phyloP scores from a whole-genome alignment of 148 eudicot species.

The Amaranthus cruentus region DNA sequence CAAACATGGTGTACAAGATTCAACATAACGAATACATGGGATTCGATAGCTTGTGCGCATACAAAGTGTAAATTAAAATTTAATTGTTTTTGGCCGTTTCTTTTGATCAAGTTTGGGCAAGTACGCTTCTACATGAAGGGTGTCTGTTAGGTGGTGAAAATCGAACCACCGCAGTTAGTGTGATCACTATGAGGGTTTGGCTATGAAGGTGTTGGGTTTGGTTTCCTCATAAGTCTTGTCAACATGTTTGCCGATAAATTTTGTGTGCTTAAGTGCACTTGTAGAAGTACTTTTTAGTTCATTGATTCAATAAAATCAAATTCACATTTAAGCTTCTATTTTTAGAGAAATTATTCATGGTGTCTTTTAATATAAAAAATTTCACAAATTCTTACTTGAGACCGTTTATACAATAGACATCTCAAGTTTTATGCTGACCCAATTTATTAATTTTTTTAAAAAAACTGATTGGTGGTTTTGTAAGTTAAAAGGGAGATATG shows the following conservation, averaged over 20 bases:
- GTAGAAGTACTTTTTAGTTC: neutral
- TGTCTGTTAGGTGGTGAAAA: neutral
- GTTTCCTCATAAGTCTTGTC: neutral
- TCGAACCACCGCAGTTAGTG: neutral
- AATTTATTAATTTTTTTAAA: no score
- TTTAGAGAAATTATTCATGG: no score
- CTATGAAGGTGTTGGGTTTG: neutral
- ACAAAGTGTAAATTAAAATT: conserved; percentile 9
- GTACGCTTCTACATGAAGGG: neutral
- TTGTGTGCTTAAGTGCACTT: conserved; percentile 4
- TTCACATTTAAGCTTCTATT: neutral
- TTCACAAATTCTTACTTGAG: no score
- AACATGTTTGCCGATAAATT: neutral
- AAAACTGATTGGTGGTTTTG: no score
- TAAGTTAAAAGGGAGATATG: no score
- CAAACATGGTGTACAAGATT: conserved; percentile 32
- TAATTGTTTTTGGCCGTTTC: neutral
- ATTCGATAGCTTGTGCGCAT: conserved; percentile 40
- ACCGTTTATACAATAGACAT: no score
- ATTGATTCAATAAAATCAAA: neutral
- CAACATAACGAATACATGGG: conserved; percentile 46
- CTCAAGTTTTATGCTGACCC: no score
- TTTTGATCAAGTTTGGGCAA: neutral
- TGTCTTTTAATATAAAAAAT: no score
- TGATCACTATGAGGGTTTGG: neutral